Conservation (phyloP, 495 filamentous ascomycete genomes). For the Friedmanniomyces simplex region DNA sequence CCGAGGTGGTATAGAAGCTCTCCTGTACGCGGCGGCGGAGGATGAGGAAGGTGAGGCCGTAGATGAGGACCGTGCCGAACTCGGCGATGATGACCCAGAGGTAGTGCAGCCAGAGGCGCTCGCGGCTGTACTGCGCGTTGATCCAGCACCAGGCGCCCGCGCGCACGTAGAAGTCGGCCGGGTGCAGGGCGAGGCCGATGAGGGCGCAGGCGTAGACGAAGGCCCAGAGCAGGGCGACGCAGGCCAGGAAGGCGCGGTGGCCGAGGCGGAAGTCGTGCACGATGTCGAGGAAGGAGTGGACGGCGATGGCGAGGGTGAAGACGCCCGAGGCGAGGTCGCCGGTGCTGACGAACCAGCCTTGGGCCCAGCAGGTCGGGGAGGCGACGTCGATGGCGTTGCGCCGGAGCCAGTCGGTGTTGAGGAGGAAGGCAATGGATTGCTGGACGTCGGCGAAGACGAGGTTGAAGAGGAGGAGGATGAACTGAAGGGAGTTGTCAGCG, state of each 20-base stretch:
- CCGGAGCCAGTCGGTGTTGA: constrained; percentile 12
- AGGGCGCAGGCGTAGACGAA: constrained; percentile 23
- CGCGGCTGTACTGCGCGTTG: constrained; percentile 44
- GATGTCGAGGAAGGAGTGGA: constrained; percentile 50
- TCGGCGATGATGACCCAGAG: constrained; percentile 69
- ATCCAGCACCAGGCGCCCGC: constrained; percentile 53
- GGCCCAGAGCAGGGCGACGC: constrained; percentile 22
- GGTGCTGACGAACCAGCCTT: constrained; percentile 20
- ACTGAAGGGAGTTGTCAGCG: neutral
- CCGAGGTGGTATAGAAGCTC: constrained; percentile 26
- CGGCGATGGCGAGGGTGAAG: constrained; percentile 46
- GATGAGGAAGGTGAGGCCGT: constrained; percentile 52
- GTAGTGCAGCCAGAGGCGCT: constrained; percentile 65
- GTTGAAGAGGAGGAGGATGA: constrained; percentile 19
- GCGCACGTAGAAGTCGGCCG: constrained; percentile 22
- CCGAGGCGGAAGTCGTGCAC: constrained; percentile 24
- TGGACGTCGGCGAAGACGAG: constrained; percentile 21
- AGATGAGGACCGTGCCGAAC: constrained; percentile 54
- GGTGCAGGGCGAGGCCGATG: constrained; percentile 24
- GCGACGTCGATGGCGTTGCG: constrained; percentile 1
- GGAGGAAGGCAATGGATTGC: constrained; percentile 17
- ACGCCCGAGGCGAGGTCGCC: constrained; percentile 19
- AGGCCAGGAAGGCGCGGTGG: constrained; percentile 19
- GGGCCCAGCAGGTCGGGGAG: constrained; percentile 11
- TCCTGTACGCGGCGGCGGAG: constrained; percentile 36